These are phyloP conservation scores for Proliferodiscus dingleyae DNA, from an alignment of 2,329 filamentous ascomycete genomes.

Conservation along the genomic window DNA sequence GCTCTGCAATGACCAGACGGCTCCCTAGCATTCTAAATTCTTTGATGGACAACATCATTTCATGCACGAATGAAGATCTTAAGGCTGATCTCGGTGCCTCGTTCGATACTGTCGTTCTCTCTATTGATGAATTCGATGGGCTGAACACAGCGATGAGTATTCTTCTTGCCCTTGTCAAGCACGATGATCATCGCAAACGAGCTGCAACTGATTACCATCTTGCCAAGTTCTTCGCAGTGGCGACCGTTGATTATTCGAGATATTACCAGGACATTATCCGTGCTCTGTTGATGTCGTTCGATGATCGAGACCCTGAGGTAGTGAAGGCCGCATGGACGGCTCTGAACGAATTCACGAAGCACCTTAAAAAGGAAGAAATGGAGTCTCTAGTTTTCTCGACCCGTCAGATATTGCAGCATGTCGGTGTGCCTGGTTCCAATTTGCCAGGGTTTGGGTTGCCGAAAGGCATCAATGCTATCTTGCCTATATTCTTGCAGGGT, in stretches of 20 bases:
- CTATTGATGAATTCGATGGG: slow-evolving; percentile 93
- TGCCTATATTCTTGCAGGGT: slow-evolving; percentile 96
- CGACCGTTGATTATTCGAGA: slow-evolving; percentile 83
- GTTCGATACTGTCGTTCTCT: slow-evolving; percentile 85
- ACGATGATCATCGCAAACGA: slow-evolving; percentile 84
- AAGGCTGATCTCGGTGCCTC: slow-evolving; percentile 69
- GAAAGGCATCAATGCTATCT: slow-evolving; percentile 93
- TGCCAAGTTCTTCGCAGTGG: slow-evolving; percentile 76
- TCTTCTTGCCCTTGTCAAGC: slow-evolving; percentile 79
- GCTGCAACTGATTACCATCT: slow-evolving; percentile 74
- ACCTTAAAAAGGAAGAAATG: slow-evolving; percentile 95
- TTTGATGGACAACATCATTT: slow-evolving; percentile 87
- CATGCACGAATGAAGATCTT: slow-evolving; percentile 68
- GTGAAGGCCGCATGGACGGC: slow-evolving; percentile 88
- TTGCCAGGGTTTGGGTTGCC: slow-evolving; percentile 85
- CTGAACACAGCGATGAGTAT: slow-evolving; percentile 95
- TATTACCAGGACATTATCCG: slow-evolving; percentile 96
- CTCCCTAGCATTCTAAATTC: slow-evolving; percentile 88
- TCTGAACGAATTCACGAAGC: slow-evolving; percentile 80
- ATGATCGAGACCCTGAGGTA: slow-evolving; percentile 76
- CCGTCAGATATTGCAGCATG: slow-evolving; percentile 76
- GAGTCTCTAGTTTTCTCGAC: slow-evolving; percentile 85
- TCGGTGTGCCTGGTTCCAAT: slow-evolving; percentile 80
- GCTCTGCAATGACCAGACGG: slow-evolving; percentile 83
- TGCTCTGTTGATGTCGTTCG: slow-evolving; percentile 84